Base-by-base conservation (phyloP, 441 rosid species). In the Pelargonium myrrhifolium region DNA sequence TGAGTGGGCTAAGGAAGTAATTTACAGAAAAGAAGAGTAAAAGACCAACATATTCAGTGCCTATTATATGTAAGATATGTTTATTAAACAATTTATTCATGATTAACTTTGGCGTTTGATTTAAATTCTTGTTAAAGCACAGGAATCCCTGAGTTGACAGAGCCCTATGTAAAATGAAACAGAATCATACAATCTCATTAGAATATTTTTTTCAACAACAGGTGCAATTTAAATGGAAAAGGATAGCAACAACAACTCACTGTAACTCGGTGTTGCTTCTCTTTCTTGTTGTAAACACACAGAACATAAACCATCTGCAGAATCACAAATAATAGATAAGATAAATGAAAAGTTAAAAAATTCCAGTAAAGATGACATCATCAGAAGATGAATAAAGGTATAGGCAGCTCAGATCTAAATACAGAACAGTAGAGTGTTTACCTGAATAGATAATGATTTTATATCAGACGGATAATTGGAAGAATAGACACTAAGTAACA, bases 221-320 rank as follows among this genome's bases (percentile, higher is more conserved):
- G 15, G 18, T 49, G 18, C 56, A 1, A 49, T 49, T 49, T 18
- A 49, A 49, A 49, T 14, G n/a, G 3, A 49, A 47, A 49, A 73
- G 8, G 65, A 72, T 62, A 75, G 76, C 59, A 78, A 66, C 68
- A 70, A 67, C 59, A 14, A 70, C 85, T 68, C 73, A 92, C 99
- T 83, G 90, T 92, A 78, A 92, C 82, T 71, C 96, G 84, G 21
- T 92, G 92, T 75, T 79, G 40, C 76, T 92, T 95, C 80, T 92
- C 98, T 81, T 92, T 95, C 84, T 89, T 92, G 97, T 85, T 89
- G 80, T 95, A 90, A 4, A 92, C 84, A 47, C 88, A 95, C 68
- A 95, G 77, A 72, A 95, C 99, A 39, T 95, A 95, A 69, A 95
- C 88, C 97, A 87, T 92, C 99, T 95, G 99, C 15, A 79, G 61